Conservation (phyloP, 352 stramenopile species). For the Thraustochytrium striatum region DNA sequence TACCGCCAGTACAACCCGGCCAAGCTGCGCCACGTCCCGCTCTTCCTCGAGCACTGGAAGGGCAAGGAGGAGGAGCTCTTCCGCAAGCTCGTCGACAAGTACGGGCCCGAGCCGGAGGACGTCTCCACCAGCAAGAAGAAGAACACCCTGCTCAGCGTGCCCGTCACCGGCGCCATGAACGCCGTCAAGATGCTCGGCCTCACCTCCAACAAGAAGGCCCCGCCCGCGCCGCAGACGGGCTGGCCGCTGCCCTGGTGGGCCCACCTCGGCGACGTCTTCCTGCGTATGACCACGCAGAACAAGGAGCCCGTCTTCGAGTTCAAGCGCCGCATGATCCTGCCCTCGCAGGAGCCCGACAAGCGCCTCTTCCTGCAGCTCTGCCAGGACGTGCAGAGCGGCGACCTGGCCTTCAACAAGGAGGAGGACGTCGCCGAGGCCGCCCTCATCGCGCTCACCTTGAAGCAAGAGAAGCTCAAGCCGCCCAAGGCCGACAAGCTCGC, state of each 20-base stretch:
- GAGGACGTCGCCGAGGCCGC: constrained; percentile 65
- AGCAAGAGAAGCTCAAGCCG: constrained; percentile 72
- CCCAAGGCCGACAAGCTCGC: constrained; percentile 73
- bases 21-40: constrained; percentile 70
- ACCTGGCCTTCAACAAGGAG: constrained; percentile 72
- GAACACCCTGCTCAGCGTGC: neutral
- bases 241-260: constrained; percentile 48
- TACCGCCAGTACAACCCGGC: constrained; percentile 55
- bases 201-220: neutral
- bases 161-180: constrained; percentile 40
- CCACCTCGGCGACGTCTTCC: constrained; percentile 46
- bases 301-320: constrained; percentile 48
- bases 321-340: constrained; percentile 41
- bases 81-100: constrained; percentile 55
- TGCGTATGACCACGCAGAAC: constrained; percentile 46
- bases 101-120: constrained; percentile 53
- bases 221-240: constrained; percentile 16
- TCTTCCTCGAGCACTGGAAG: constrained; percentile 65
- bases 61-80: constrained; percentile 49
- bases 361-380: constrained; percentile 81
- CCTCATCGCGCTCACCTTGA: constrained; percentile 58
- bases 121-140: constrained; percentile 47
- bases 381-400: constrained; percentile 81
- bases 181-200: constrained; percentile 48
- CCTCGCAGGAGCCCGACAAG: constrained; percentile 63